Evolutionary conservation across 345 rosid species (phyloP).

Genomic region (Balakata baccata): DNA sequence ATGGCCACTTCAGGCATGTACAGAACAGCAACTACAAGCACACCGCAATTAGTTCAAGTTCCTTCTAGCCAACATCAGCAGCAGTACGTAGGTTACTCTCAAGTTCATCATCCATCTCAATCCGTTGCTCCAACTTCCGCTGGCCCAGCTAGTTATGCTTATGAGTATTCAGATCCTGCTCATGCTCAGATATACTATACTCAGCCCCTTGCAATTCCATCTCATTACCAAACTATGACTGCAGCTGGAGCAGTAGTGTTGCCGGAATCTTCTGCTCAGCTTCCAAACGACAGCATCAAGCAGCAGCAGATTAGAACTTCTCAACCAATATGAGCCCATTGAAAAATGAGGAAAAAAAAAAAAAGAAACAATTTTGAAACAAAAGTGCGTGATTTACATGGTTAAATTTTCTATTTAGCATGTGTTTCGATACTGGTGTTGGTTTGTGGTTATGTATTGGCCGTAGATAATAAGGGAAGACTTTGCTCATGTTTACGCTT

Average conservation of each 20-base stretch:
- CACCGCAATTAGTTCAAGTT: slow-evolving; percentile 63
- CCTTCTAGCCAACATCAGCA: slow-evolving; percentile 71
- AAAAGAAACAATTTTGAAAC: slow-evolving; percentile 69
- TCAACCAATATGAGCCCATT: slow-evolving; percentile 35
- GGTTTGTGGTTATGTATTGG: slow-evolving; percentile 59
- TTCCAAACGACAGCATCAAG: slow-evolving; percentile 48
- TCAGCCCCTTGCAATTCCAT: slow-evolving; percentile 65
- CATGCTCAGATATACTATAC: slow-evolving; percentile 73
- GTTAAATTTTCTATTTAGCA: slow-evolving; percentile 31
- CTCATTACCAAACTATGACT: slow-evolving; percentile 87
- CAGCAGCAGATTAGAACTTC: slow-evolving; percentile 68
- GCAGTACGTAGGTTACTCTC: slow-evolving; percentile 71
- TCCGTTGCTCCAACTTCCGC: slow-evolving; percentile 54
- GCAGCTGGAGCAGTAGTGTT: slow-evolving; percentile 41
- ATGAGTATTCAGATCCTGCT: slow-evolving; percentile 61
- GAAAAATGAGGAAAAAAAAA: slow-evolving; percentile 14
- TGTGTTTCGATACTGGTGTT: slow-evolving; percentile 43
- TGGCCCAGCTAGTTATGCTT: slow-evolving; percentile 50
- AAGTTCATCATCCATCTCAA: slow-evolving; percentile 81
- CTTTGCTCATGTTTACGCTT: slow-evolving; percentile 28
- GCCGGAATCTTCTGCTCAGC: slow-evolving; percentile 54
- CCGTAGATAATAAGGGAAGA: slow-evolving; percentile 56
- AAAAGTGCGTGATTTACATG: slow-evolving; percentile 44
- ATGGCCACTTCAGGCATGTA: slow-evolving; percentile 58
- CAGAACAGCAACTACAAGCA: slow-evolving; percentile 48